phyloP scores from a whole-genome alignment of 1,284 basidiomycete species.

The Ceratobasidium sp. region DNA sequence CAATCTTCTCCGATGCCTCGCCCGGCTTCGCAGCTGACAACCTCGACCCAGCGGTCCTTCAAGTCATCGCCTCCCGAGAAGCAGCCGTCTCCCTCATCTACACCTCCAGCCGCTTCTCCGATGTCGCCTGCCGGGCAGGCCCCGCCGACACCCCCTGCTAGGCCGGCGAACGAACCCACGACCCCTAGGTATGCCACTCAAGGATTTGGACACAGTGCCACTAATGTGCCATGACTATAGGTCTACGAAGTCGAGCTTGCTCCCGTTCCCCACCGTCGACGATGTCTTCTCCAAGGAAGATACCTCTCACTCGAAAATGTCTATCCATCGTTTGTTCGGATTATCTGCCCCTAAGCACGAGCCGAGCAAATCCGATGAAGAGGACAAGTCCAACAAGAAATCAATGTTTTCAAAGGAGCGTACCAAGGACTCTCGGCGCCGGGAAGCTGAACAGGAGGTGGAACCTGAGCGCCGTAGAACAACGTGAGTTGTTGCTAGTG shows the following conservation, averaged over 20 bases:
- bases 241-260: slow-evolving; percentile 23
- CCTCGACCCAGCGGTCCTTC: slow-evolving; percentile 28
- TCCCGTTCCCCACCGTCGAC: slow-evolving; percentile 35
- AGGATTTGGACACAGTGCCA: not conserved
- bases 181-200: slow-evolving; percentile 19
- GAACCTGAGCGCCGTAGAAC: slow-evolving; percentile 5
- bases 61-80: slow-evolving; percentile 38
- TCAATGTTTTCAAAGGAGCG: slow-evolving; percentile 1
- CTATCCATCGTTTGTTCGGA: slow-evolving; percentile 32
- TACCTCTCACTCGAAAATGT: slow-evolving; percentile 32
- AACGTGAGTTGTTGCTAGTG: not conserved
- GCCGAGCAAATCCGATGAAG: slow-evolving; percentile 29
- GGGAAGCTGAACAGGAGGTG: not conserved
- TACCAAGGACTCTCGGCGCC: slow-evolving; percentile 18
- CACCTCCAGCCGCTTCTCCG: slow-evolving; percentile 4
- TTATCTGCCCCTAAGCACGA: slow-evolving; percentile 39
- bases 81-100: slow-evolving; percentile 9
- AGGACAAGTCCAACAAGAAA: slow-evolving; percentile 8
- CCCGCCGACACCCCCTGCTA: slow-evolving; percentile 2
- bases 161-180: slow-evolving; percentile 5
- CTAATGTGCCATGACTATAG: not conserved
- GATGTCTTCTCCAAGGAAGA: slow-evolving; percentile 41
- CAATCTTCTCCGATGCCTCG: not conserved
- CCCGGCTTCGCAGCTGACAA: slow-evolving; percentile 23
- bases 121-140: not conserved